Evolutionary conservation across 2,329 filamentous ascomycete species (phyloP), one percentile per base, ranked within the genome.

Genomic region (Colletotrichum cordylinicola): DNA sequence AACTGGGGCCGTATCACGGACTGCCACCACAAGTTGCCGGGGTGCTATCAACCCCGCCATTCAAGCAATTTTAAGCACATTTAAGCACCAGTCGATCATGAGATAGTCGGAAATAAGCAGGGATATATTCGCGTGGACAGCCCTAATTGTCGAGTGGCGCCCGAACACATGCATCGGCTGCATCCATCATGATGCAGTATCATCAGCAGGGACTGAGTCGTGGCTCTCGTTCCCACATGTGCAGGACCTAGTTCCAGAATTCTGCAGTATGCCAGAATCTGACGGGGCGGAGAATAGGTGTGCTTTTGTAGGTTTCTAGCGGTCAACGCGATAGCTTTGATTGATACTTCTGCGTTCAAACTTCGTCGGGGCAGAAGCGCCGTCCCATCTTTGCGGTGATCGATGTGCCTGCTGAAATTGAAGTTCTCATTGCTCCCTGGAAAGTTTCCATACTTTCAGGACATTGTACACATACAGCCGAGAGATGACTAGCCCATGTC

Each of bases 81-180:
- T 67, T 27, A 69, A 70, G 43, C 24, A 64, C 31, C 31, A 33
- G 60, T 55, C 35, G 24, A 69, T 58, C 39, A 43, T 33, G 24
- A 29, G 56, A 21, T n/a, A 18, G 6, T 37, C 6, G 18, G 15
- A 18, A 27, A 24, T 18, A 15, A 58, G 31, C 66, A 70, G 13
- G 66, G 67, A 13, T 64, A 4, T 12, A 16, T 58, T 70, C 58
- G 58, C 43, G n/a, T 58, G n/a, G 12, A 48, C 67, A 70, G 48
- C 67, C 67, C 9, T 15, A 70, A 70, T 70, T 12, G 67, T 70
- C 52, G 7, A 70, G 35, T 70, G 72, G 43, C 67, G 67, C 67
- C 67, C 67, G 58, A 65, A 43, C 48, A 65, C 58, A 35, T 70
- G 67, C 67, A 70, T 64, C 31, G 15, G 35, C 37, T 18, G 29